Base-by-base conservation (phyloP, 2,329 filamentous ascomycete species). In the Hypoxylon sp. region DNA sequence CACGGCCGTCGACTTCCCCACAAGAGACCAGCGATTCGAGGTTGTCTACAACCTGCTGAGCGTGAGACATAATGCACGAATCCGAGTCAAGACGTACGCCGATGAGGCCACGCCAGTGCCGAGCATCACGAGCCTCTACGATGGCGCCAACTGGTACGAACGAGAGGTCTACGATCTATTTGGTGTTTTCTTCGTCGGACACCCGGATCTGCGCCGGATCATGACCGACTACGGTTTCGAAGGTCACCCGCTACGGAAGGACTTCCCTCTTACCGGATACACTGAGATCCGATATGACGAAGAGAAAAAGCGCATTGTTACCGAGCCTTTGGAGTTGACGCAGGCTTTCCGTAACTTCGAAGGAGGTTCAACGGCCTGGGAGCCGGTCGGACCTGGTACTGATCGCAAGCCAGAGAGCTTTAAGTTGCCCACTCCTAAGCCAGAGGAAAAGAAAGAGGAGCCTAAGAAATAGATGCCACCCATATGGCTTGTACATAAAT, bases 151-250 rank as follows among this genome's bases (percentile, higher is more conserved):
- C 83, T 99, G 96, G 96, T 98, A 97, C 80, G 96, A 99, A 86
- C 90, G 96, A 74, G 96, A 99, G 83, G 94, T 97, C 24, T 98
- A 98, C 83, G 96, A 99, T 82, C 83, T 99, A 77, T 99, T 97
- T 79, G 96, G 96, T 71, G 94, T 99, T 73, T 98, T 98, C 87
- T 99, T 99, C 83, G 87, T 91, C 60, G 94, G 92, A 70, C 96
- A 99, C 85, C 96, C 96, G 42, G 97, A 99, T 84, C 86, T 99
- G 75, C 90, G 96, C 81, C 90, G 96, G 75, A 98, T 99, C 84
- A 97, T 99, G 95, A 99, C 96, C 73, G 96, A 99, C 81, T 99
- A 99, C 81, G 96, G 96, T 58, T 99, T 99, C 78, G 97, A 99
- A 81, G 96, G 96, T 58, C 96, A 99, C 84, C 96, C 96, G 46